Percentiles rank a stretch among this genome's conserved stretches.
phyloP scores from a whole-genome alignment of 352 stramenopile genomes.

The Phytopythium chamaehyphon region DNA sequence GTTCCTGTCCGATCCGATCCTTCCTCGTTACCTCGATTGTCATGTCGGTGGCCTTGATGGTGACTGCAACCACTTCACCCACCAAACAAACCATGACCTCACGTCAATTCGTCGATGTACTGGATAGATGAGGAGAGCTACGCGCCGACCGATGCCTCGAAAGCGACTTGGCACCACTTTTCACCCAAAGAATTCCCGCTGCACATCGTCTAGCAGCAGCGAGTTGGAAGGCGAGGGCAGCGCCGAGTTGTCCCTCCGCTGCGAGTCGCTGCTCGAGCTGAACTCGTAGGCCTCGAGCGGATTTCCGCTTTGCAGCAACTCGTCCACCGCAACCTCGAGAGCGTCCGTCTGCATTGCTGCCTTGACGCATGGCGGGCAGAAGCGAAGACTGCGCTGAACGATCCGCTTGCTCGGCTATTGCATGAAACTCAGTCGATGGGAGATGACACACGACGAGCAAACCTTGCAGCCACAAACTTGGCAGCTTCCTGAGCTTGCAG shows the following conservation, averaged over 20 bases:
- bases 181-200: slow-evolving; percentile 20
- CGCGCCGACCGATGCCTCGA: neutral
- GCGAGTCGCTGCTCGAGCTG: slow-evolving; percentile 10
- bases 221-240: slow-evolving; percentile 17
- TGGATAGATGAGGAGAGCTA: too few relatives aligned
- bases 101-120: too few relatives aligned
- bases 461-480: slow-evolving; percentile 17
- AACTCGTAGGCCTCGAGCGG: slow-evolving; percentile 16
- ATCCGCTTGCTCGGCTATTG: slow-evolving; percentile 9
- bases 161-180: neutral
- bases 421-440: slow-evolving; percentile 24
- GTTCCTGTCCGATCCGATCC: too few relatives aligned
- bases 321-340: slow-evolving; percentile 19
- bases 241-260: slow-evolving; percentile 6
- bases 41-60: too few relatives aligned
- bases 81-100: too few relatives aligned
- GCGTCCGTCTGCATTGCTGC: slow-evolving; percentile 12
- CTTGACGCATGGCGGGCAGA: slow-evolving; percentile 26
- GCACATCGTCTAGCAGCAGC: slow-evolving; percentile 16
- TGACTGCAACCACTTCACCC: too few relatives aligned
- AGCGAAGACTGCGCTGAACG: slow-evolving; percentile 13
- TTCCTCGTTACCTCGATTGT: too few relatives aligned
- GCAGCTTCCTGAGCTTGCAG: slow-evolving; percentile 8
- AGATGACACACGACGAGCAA: slow-evolving; percentile 18
- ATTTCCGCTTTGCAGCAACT: slow-evolving; percentile 13